A percentile compares a stretch with the other conserved stretches of the same genome.
Evolutionary conservation across 805 yeast genomes (phyloP).

Genomic region (Hanseniaspora meyeri): DNA sequence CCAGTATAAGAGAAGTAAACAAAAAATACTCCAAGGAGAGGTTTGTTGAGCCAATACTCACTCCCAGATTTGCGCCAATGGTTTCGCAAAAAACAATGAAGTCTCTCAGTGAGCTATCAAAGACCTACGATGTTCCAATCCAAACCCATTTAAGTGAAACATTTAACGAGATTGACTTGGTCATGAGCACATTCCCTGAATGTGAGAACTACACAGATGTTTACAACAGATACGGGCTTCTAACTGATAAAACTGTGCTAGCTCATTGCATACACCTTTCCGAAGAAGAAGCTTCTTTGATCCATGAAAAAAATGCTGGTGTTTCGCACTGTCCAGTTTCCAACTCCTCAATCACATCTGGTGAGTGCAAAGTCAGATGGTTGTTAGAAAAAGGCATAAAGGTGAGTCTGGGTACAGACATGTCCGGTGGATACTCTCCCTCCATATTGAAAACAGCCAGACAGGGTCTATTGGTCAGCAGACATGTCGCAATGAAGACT

Average conservation of each 20-base stretch:
- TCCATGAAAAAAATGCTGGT: slow-evolving; percentile 48
- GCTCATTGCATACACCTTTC: slow-evolving; percentile 82
- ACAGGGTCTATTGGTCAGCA: slow-evolving; percentile 59
- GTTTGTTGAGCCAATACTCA: slow-evolving; percentile 58
- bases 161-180: slow-evolving; percentile 60
- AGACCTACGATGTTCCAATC: slow-evolving; percentile 41
- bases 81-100: slow-evolving; percentile 54
- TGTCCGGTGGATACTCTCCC: slow-evolving; percentile 65
- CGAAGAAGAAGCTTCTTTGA: slow-evolving; percentile 47
- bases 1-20: slow-evolving; percentile 33
- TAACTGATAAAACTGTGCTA: slow-evolving; percentile 56
- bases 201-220: slow-evolving; percentile 60
- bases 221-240: slow-evolving; percentile 49
- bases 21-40: slow-evolving; percentile 40
- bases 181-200: slow-evolving; percentile 58
- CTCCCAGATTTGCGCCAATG: slow-evolving; percentile 90
- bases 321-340: slow-evolving; percentile 90
- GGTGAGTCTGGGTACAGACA: slow-evolving; percentile 72
- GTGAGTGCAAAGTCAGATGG: slow-evolving; percentile 73
- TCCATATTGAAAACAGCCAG: slow-evolving; percentile 54
- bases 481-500: slow-evolving; percentile 52
- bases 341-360: slow-evolving; percentile 76
- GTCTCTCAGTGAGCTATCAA: slow-evolving; percentile 50
- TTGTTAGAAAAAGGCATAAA: slow-evolving; percentile 53
- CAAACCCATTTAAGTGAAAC: slow-evolving; percentile 93